Base-by-base conservation (phyloP, 2,329 filamentous ascomycete genomes). In the Paracoccidioides lutzii region DNA sequence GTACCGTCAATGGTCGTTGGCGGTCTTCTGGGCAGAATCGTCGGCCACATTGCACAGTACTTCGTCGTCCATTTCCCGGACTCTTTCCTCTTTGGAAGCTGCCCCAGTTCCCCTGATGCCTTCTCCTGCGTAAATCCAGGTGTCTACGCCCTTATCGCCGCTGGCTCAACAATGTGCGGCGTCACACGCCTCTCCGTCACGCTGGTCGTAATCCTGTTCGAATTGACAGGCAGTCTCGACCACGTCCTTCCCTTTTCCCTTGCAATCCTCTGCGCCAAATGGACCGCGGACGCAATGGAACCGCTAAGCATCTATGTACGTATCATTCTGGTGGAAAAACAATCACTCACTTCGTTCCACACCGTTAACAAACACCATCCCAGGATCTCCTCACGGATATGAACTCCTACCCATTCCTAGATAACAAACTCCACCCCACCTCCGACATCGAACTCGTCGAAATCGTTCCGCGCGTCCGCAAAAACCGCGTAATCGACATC, bases 1-100 rank as follows among this genome's bases (percentile, higher is more conserved):
- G 90, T 98, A 1, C 93, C 93, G 3, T 96, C 91, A 63, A 98
- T 98, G 93, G 93, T 97, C 33, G 89, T 97, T 15, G 93, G 93
- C 60, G 93, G 93, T 65, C 75, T 98, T 15, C 84, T 95, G 75
- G 91, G 91, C 35, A 84, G 91, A 6, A 83, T 93, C 46, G 81
- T 95, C 10, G 93, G 93, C 1, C 93, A 97, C 68, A 70, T 84
- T 5, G 83, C 90, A 0, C 91, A 97, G 67, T 90, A 87, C 71
- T 71, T 88, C 53, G 89, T 91, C 5, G 76, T 94, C 56, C 79
- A 78, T 35, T 87, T 84, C 65, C 87, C 89, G 0, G 73, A 83
- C 55, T 85, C 84, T 65, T 75, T 81, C 12, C 71, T 96, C 5
- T 96, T 91, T 74, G 81, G 83, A 22, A 77, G 78, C 10, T 97